Base-by-base conservation (phyloP, 2,329 filamentous ascomycete species). In the Chaetomium sp. region DNA sequence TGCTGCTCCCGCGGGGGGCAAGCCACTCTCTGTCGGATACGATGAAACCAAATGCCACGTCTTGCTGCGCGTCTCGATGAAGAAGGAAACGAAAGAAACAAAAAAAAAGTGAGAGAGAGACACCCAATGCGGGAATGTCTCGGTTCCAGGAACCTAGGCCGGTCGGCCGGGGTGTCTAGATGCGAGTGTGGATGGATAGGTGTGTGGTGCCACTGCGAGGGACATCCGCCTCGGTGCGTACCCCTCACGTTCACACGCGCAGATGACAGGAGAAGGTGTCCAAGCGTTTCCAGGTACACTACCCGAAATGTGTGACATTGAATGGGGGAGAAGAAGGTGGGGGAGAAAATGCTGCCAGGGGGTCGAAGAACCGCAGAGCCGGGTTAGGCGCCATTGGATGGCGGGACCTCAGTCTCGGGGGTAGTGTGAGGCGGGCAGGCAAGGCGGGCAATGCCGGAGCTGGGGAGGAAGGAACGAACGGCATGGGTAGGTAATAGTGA, bases 351-450 rank as follows among this genome's bases (percentile, higher is more conserved):
- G 9, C 14, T 11, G 46, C 35, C 5, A 48, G 48, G 38, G 38
- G 45, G 36, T 37, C 5, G 35, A 27, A 44, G 40, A 34, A 49
- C 49, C 50, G 40, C 45, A 10, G 11, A 56, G 41, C 54, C 54
- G 54, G 54, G 49, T 52, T 53, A 56, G 33, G 54, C 54, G 54
- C 54, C 4, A 38, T 37, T 35, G 50, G 34, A 47, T 9, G 33
- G 38, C 33, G 35, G 40, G 36, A 34, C 19, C n/a, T 34, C 32
- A 1, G 11, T 48, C 12, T 33, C 44, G 27, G 19, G 44, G 44
- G 43, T 11, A 34, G 46, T 41, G 45, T 9, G 36, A 32, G 19
- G 19, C 19, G 19, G 19, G 19, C 19, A 27, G 40, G 43, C 19
- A 45, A 27, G 56, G 50, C 36, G 46, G 53, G 49, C 51, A 53